Evolutionary conservation across 352 stramenopile species (phyloP).

Genomic region (Elongisporangium prolatum): DNA sequence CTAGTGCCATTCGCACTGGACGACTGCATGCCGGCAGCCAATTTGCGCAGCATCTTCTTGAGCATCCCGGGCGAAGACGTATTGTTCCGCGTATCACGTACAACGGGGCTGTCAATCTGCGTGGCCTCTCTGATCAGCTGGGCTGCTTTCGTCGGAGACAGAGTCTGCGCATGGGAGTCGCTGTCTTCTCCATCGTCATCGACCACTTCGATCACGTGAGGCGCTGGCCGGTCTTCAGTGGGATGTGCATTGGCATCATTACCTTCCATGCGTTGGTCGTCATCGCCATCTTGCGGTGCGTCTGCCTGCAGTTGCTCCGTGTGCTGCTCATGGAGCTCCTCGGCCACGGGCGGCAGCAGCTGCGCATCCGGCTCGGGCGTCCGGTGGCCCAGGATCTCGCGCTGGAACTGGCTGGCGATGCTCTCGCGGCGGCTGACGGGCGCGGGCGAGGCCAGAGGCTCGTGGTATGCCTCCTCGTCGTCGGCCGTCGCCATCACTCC

Average conservation of each 20-base stretch:
- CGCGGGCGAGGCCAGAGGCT: constrained; percentile 24
- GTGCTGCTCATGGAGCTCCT: neutral
- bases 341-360: neutral
- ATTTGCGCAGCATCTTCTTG: constrained; percentile 12
- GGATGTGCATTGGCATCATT: neutral
- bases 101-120: constrained; percentile 10
- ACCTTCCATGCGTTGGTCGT: constrained; percentile 1
- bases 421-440: constrained; percentile 25
- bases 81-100: constrained; percentile 16
- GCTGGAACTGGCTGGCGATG: constrained; percentile 55
- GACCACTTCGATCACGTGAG: neutral
- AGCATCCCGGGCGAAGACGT: constrained; percentile 26
- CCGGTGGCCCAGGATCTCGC: constrained; percentile 45
- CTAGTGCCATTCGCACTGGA: constrained; percentile 11
- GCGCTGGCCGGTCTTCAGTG: neutral
- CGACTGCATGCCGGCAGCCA: constrained; percentile 3
- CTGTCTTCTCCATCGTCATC: neutral
- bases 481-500: constrained; percentile 9
- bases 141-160: constrained; percentile 42
- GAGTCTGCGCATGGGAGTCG: constrained; percentile 19
- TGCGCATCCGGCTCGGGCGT: neutral
- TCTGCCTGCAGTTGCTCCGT: neutral
- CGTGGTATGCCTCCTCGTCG: constrained; percentile 14
- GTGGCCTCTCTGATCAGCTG: constrained; percentile 17
- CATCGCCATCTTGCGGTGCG: too few species aligned